Evolutionary conservation across 2,329 filamentous ascomycete genomes (phyloP), one percentile per base, ranked within the genome.

Genomic region (Raffaelea deltoideospora): DNA sequence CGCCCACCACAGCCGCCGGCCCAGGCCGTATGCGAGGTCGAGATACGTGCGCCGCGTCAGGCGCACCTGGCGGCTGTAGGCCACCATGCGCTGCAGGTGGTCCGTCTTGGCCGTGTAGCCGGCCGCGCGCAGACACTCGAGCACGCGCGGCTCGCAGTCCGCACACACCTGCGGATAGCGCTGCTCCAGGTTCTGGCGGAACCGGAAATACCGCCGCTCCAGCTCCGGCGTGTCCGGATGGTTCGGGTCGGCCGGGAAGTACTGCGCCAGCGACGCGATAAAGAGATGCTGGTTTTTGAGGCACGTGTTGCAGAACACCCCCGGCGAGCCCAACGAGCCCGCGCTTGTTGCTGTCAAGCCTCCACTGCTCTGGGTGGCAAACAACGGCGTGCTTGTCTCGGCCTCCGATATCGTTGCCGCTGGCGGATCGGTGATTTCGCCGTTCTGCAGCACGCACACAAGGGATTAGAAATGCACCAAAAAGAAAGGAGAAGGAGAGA

Each of bases 101-200:
- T 92, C 84, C n/a, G 82, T 79, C 56, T 84, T 83, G 21, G 86
- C 86, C 23, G 76, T 79, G 52, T 93, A 93, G 9, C 73, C 78
- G 0, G 83, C 76, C 45, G 74, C 65, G 18, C 72, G 67, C 36
- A 95, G 75, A 42, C 76, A 70, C 26, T 69, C 61, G 43, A 79
- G 72, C 18, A 88, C 87, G 42, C 65, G 72, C 6, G 77, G 79
- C 44, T 82, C 79, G 56, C 90, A 98, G 32, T 73, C 64, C 43
- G 69, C 69, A 60, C 90, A 98, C 40, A 94, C 79, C 51, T 90
- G 85, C 1, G 90, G 90, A 51, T 95, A 96, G 34, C 80, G 72
- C 48, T 74, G 65, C 59, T 95, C 87, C 15, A 95, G 65, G 35
- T 76, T 67, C 42, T 65, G 67, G 42, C 78, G 76, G 53, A 81